phyloP scores from a whole-genome alignment of 164 flowering plant genomes.

The Tetrastigma voinierianum region DNA sequence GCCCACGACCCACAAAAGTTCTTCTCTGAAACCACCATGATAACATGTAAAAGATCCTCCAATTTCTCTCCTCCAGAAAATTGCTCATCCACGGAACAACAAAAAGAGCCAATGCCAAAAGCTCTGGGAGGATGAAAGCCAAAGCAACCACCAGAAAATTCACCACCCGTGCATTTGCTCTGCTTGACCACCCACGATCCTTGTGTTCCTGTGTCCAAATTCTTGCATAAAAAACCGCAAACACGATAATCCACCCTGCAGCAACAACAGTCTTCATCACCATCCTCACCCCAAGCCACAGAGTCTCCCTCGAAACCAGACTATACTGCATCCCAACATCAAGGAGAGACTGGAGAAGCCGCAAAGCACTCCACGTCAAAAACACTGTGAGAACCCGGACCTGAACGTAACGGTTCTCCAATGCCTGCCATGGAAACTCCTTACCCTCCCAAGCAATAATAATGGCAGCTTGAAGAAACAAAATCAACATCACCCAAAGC shows the following conservation, averaged over 20 bases:
- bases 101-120: constrained; percentile 53
- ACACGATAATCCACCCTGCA: constrained; percentile 47
- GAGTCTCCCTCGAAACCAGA: constrained; percentile 56
- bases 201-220: constrained; percentile 45
- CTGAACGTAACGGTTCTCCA: constrained; percentile 37
- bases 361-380: constrained; percentile 56
- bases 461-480: constrained; percentile 60
- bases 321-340: constrained; percentile 42
- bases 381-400: constrained; percentile 45
- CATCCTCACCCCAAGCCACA: constrained; percentile 48
- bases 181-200: constrained; percentile 34
- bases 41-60: constrained; percentile 52
- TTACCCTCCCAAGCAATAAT: constrained; percentile 57
- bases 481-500: constrained; percentile 59
- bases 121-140: constrained; percentile 48
- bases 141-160: constrained; percentile 40
- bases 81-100: constrained; percentile 60
- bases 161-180: constrained; percentile 28
- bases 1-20: constrained; percentile 57
- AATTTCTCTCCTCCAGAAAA: constrained; percentile 50
- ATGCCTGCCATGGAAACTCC: constrained; percentile 46
- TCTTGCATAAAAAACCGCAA: constrained; percentile 49
- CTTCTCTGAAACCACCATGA: constrained; percentile 71
- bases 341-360: constrained; percentile 35
- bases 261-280: constrained; percentile 53